phyloP scores from a whole-genome alignment of 345 rosid species.

The Sapria himalayana region DNA sequence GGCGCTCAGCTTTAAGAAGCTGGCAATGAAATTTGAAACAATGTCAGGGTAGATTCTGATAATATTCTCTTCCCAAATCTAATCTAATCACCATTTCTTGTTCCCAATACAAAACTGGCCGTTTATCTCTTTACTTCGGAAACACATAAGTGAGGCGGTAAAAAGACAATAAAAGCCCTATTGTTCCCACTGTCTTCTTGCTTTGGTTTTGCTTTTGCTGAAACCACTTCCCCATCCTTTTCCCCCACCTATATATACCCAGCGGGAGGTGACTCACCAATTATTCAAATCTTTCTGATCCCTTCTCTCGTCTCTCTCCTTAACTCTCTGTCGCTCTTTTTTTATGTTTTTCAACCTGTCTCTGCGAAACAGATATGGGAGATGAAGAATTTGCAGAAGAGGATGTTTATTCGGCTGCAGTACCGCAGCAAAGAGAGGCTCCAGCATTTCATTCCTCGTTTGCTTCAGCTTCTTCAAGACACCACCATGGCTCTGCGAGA shows the following conservation, averaged over 20 bases:
- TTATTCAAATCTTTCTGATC: background rate
- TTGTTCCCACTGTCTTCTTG: too few species aligned
- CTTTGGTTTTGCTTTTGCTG: too few species aligned
- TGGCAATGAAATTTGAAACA: too few species aligned
- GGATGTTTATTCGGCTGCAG: conserved; percentile 41
- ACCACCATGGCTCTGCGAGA: conserved; percentile 17
- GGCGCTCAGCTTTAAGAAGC: too few species aligned
- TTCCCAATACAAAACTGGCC: conserved; percentile 12
- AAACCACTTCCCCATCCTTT: conserved; percentile 1
- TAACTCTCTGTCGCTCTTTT: background rate
- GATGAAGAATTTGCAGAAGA: conserved; percentile 59
- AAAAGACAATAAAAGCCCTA: background rate
- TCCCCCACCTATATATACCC: conserved; percentile 10
- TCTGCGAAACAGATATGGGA: conserved; percentile 6
- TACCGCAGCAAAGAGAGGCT: conserved; percentile 21
- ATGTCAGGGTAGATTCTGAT: conserved; percentile 26
- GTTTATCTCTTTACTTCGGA: conserved; percentile 3
- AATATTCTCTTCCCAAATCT: conserved; percentile 18
- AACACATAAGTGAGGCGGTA: background rate
- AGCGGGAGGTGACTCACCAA: background rate
- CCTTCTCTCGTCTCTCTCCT: background rate
- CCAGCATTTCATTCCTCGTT: conserved; percentile 15
- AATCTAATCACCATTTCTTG: conserved; percentile 5
- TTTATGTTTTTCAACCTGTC: background rate
- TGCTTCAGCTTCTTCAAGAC: conserved; percentile 25